Evolutionary conservation across 129 eudicot genomes (phyloP).

Genomic region (Pseudognaphalium luteoalbum): DNA sequence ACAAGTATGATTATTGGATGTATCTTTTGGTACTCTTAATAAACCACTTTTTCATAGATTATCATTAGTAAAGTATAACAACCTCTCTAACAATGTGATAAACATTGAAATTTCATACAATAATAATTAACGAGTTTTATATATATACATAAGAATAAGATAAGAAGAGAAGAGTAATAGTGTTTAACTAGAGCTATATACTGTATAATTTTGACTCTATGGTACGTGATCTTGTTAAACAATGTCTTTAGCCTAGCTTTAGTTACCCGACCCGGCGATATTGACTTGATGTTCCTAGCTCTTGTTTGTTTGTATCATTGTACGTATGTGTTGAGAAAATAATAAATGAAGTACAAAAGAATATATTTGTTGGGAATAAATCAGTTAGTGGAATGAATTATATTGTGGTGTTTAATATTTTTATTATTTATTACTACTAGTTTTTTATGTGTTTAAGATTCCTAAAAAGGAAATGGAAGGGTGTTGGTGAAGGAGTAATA

Average conservation of each 20-base stretch:
- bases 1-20: neutral
- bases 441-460: conserved; percentile 32
- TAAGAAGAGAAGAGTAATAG: neutral
- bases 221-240: neutral
- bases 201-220: neutral
- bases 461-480: conserved; percentile 40
- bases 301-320: neutral
- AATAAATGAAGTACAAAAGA: neutral
- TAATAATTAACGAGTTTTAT: neutral
- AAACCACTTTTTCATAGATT: neutral
- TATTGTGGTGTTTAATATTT: conserved; percentile 22
- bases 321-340: neutral
- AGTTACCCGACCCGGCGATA: neutral
- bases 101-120: neutral
- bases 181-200: neutral
- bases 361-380: conserved; percentile 31
- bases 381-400: conserved; percentile 23
- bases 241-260: neutral
- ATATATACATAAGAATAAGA: neutral
- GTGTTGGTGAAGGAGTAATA: neutral
- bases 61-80: neutral
- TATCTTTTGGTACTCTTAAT: neutral
- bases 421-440: neutral
- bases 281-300: neutral
- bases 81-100: neutral